These are phyloP conservation scores for Penicillium concentricum DNA, from an alignment of 2,329 filamentous ascomycete genomes.

Conservation along the genomic window DNA sequence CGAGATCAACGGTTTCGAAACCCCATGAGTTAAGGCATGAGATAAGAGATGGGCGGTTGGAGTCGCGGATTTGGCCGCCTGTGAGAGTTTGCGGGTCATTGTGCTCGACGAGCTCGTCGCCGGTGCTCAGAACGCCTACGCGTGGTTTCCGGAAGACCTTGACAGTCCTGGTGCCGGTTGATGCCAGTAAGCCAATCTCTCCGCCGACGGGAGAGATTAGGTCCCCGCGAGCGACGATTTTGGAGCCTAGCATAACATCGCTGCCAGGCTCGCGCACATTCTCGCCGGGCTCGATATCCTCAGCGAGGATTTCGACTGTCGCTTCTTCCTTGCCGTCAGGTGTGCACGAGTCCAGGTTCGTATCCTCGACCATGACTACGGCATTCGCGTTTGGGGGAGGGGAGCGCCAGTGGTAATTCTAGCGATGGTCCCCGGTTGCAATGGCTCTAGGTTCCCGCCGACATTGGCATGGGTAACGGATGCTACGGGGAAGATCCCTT, in stretches of 20 bases:
- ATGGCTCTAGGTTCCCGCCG: slow-evolving; percentile 58
- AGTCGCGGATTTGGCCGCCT: slow-evolving; percentile 87
- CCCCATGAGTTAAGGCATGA: slow-evolving; percentile 72
- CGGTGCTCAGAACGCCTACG: slow-evolving; percentile 86
- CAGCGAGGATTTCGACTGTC: slow-evolving; percentile 80
- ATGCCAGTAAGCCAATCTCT: slow-evolving; percentile 85
- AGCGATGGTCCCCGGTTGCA: slow-evolving; percentile 74
- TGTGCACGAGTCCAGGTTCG: slow-evolving; percentile 70
- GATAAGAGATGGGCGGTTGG: slow-evolving; percentile 84
- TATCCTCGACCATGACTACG: slow-evolving; percentile 97
- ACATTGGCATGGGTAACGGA: slow-evolving; percentile 83
- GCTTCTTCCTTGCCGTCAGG: slow-evolving; percentile 81
- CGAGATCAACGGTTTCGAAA: slow-evolving; percentile 78
- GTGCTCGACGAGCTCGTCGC: slow-evolving; percentile 87
- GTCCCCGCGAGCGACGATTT: slow-evolving; percentile 74
- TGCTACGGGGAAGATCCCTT: slow-evolving; percentile 80
- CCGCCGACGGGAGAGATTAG: slow-evolving; percentile 84
- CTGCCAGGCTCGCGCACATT: slow-evolving; percentile 91
- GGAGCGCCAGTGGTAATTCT: slow-evolving; percentile 95
- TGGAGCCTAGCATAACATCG: slow-evolving; percentile 69
- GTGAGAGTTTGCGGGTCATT: slow-evolving; percentile 59
- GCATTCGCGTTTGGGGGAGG: slow-evolving; percentile 84
- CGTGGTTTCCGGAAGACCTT: slow-evolving; percentile 72
- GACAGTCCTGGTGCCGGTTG: slow-evolving; percentile 72
- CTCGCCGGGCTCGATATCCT: slow-evolving; percentile 71